phyloP scores from a whole-genome alignment of 1,284 basidiomycete genomes.

The Ustilago crameri region DNA sequence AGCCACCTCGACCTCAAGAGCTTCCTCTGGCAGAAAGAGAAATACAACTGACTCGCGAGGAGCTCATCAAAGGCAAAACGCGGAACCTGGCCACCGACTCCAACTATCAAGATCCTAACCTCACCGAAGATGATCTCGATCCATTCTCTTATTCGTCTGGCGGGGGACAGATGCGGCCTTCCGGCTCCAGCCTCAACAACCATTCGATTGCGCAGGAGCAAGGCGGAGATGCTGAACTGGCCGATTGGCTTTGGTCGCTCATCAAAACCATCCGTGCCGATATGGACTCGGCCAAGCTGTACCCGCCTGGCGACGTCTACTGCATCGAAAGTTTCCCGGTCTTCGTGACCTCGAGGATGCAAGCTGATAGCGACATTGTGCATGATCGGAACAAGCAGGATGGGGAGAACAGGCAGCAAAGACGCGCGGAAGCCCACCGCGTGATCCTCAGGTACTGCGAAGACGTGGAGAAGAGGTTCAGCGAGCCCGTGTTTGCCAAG shows the following conservation, averaged over 20 bases:
- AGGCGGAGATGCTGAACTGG: constrained; percentile 38
- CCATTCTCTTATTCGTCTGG: constrained; percentile 47
- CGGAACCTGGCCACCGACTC: constrained; percentile 51
- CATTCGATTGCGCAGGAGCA: neutral
- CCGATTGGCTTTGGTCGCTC: constrained; percentile 60
- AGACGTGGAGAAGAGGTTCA: constrained; percentile 71
- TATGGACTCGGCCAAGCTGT: constrained; percentile 56
- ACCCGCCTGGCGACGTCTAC: constrained; percentile 61
- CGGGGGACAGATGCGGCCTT: constrained; percentile 21
- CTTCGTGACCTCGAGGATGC: constrained; percentile 52
- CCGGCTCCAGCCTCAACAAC: constrained; percentile 3
- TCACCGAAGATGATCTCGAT: constrained; percentile 40
- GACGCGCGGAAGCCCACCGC: constrained; percentile 67
- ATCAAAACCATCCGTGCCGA: constrained; percentile 64
- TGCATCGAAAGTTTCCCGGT: constrained; percentile 58
- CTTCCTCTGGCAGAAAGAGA: constrained; percentile 43
- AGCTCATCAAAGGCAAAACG: constrained; percentile 53
- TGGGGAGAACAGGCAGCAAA: constrained; percentile 8
- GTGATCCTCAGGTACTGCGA: constrained; percentile 70
- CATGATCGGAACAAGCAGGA: constrained; percentile 9
- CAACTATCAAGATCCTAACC: constrained; percentile 47
- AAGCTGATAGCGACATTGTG: constrained; percentile 33
- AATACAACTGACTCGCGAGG: constrained; percentile 37
- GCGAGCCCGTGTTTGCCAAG: constrained; percentile 70
- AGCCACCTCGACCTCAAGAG: constrained; percentile 43